These are phyloP conservation scores for Coccomyxa subellipsoidea DNA, from an alignment of 163 green algal genomes.

Conservation along the genomic window DNA sequence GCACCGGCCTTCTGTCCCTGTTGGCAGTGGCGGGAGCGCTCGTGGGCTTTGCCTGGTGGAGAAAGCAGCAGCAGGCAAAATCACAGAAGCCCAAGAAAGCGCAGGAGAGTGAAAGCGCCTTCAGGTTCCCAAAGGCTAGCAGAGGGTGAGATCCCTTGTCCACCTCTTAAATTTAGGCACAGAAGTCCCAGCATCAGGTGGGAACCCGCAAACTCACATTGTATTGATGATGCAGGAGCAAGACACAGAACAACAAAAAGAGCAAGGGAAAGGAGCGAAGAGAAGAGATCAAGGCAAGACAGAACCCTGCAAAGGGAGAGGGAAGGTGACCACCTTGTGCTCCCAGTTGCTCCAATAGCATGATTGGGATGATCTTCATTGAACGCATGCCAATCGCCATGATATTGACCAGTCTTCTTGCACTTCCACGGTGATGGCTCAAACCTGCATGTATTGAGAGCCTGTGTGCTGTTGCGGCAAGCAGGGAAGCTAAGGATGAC, in stretches of 20 bases:
- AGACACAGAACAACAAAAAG: constrained; percentile 1
- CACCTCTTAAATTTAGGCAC: not conserved
- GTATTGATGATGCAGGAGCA: not conserved
- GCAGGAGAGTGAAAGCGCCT: not conserved
- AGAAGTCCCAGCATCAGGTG: not conserved
- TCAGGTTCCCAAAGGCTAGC: not conserved
- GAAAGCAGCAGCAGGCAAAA: not conserved
- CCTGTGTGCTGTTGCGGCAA: not conserved
- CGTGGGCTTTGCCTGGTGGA: not conserved
- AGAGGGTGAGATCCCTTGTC: not conserved
- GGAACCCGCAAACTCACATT: not conserved
- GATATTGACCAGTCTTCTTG: not conserved
- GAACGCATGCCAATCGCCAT: not conserved
- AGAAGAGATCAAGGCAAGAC: constrained; percentile 3
- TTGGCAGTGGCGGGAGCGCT: constrained; percentile 1
- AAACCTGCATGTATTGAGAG: not conserved
- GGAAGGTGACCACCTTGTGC: not conserved
- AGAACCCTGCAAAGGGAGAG: not conserved
- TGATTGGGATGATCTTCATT: not conserved
- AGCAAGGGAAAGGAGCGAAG: not conserved
- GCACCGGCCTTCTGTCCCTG: not conserved
- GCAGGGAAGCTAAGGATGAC: not conserved
- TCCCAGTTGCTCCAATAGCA: not conserved
- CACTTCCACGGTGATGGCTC: not conserved
- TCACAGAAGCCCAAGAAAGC: not conserved